Base-by-base conservation (phyloP, 306 rosid genomes). In the Acacia melanoxylon region DNA sequence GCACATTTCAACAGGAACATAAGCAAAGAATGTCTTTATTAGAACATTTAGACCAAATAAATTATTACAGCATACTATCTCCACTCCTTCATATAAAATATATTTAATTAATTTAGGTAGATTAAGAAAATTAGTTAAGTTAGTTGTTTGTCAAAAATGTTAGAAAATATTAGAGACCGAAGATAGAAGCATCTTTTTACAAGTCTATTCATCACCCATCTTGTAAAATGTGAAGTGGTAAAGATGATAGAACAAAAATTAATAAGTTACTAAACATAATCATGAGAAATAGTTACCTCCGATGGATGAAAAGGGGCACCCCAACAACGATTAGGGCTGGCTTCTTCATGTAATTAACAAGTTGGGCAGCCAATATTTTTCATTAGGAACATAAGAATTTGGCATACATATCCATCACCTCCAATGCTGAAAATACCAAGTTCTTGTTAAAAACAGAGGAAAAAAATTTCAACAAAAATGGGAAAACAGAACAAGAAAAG, bases 161-260 rank as follows among this genome's bases (percentile, higher is more conserved):
- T 35, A 5, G 5, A 35, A 35, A 35, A 35, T 35, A 35, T 5
- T 35, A 35, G 40, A 5, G 40, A 35, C 7, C 1, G 6, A 35
- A 5, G 40, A 35, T 35, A 35, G 7, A 61, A 76, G 22, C 61
- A 56, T 66, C 45, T 69, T 44, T 41, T 45, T 81, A 69, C 79
- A 67, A 54, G 44, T 49, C 74, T 52, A 20, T 75, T 77, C 20
- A 59, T 69, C 83, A 20, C 65, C 77, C 25, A 59, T 63, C 78
- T 40, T 42, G 48, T 15, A 75, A 24, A 6, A 76, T 74, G 20
- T 44, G 8, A 77, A 79, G 27, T 44, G 54, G 63, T n/a, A 58
- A n/a, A 58, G 63, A 24, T 22, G 12, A 58, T 1, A 22, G 6
- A 8, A n/a, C 2, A 56, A 56, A n/a, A 56, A n/a, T 56, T 56